Evolutionary conservation across 306 rosid genomes (phyloP).

Genomic region (Castanea crenata): DNA sequence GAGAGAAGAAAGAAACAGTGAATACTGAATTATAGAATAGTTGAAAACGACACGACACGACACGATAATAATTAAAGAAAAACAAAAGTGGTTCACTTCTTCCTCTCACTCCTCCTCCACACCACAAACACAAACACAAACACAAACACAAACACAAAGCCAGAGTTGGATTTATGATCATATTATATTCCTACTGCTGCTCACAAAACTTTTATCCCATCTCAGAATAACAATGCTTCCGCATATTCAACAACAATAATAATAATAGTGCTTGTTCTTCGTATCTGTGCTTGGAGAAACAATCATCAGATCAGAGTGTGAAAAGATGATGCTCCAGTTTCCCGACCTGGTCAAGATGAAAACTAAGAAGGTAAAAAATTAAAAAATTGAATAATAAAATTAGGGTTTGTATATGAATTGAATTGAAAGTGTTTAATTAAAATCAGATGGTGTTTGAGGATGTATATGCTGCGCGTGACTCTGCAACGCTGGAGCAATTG

Average conservation of each 20-base stretch:
- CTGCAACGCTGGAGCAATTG: conserved; percentile 71
- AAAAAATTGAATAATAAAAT: not conserved
- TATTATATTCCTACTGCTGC: too few species aligned
- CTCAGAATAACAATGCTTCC: too few species aligned
- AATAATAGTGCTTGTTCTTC: not conserved
- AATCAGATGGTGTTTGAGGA: conserved; percentile 72
- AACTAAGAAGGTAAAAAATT: conserved; percentile 57
- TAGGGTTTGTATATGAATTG: not conserved
- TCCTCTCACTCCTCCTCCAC: too few species aligned
- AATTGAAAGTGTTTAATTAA: too few species aligned
- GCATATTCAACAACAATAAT: too few species aligned
- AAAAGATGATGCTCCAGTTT: conserved; percentile 67
- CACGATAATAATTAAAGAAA: too few species aligned
- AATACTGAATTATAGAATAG: not conserved
- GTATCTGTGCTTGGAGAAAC: not conserved
- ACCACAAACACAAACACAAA: too few species aligned
- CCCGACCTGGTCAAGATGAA: conserved; percentile 58
- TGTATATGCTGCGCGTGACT: conserved; percentile 48
- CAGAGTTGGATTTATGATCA: too few species aligned
- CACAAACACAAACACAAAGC: too few species aligned
- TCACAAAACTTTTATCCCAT: too few species aligned
- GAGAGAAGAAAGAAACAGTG: not conserved
- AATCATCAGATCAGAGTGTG: not conserved
- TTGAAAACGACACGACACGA: not conserved
- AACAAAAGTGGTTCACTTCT: too few species aligned